phyloP scores from a whole-genome alignment of 73 alveolate species.

The Paramecium octaurelia region DNA sequence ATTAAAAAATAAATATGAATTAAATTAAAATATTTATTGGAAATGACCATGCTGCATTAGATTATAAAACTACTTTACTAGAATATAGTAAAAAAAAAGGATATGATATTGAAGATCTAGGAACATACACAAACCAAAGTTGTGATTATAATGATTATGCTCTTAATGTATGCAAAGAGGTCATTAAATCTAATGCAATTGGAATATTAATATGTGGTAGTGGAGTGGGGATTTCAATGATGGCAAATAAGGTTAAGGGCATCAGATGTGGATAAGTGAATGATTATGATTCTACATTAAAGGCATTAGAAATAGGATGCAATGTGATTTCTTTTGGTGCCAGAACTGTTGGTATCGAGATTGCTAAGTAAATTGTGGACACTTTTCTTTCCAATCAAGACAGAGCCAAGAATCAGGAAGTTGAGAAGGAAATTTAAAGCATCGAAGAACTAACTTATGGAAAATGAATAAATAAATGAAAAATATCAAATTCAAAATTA shows the following conservation, averaged over 20 bases:
- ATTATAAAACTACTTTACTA: constrained; percentile 40
- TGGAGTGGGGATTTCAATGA: constrained; percentile 76
- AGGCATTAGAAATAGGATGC: constrained; percentile 64
- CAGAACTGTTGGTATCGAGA: constrained; percentile 65
- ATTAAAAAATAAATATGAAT: neutral
- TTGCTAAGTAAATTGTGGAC: constrained; percentile 72
- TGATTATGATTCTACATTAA: constrained; percentile 71
- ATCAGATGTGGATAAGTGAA: constrained; percentile 75
- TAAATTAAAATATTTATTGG: constrained; percentile 59
- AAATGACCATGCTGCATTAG: constrained; percentile 75
- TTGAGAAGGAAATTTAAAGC: neutral
- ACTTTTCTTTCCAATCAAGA: constrained; percentile 17
- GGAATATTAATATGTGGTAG: constrained; percentile 74
- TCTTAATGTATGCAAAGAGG: constrained; percentile 54
- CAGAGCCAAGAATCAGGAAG: neutral
- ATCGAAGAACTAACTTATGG: neutral
- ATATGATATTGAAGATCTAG: neutral
- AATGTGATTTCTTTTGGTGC: constrained; percentile 74
- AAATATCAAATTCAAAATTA: neutral
- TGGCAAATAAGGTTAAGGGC: constrained; percentile 72
- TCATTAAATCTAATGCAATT: constrained; percentile 49
- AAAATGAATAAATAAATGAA: neutral
- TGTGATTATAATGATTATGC: constrained; percentile 74
- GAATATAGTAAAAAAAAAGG: constrained; percentile 46
- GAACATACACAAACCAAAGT: constrained; percentile 54